phyloP scores from a whole-genome alignment of 192 early-diverging fungal species.

The Kickxella alabastrina region DNA sequence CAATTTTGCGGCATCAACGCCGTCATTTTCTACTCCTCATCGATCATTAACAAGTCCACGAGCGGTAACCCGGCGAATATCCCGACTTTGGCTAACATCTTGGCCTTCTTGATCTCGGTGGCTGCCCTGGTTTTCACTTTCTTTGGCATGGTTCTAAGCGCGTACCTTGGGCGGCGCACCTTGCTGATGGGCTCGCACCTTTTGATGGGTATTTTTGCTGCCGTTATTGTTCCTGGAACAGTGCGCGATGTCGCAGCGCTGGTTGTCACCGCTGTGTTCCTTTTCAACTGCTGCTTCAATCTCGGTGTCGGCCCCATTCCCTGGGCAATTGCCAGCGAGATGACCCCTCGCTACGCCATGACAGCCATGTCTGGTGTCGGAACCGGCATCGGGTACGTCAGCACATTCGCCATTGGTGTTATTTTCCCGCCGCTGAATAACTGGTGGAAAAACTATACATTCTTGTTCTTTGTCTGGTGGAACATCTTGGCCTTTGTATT shows the following conservation, averaged over 20 bases:
- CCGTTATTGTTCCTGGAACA: conserved; percentile 60
- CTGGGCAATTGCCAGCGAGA: conserved; percentile 76
- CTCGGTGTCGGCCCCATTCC: conserved; percentile 79
- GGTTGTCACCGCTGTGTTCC: conserved; percentile 60
- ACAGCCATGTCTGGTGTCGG: conserved; percentile 66
- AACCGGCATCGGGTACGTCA: conserved; percentile 70
- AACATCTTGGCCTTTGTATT: conserved; percentile 62
- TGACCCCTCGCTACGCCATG: conserved; percentile 71
- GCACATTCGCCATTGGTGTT: conserved; percentile 58
- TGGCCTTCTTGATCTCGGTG: conserved; percentile 48
- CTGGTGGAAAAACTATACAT: conserved; percentile 53
- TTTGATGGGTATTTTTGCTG: conserved; percentile 59
- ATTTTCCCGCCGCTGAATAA: conserved; percentile 56
- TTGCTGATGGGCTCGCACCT: conserved; percentile 63
- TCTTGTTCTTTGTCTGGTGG: conserved; percentile 65
- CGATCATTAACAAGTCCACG: conserved; percentile 61
- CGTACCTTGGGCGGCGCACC: conserved; percentile 64
- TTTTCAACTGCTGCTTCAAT: conserved; percentile 74
- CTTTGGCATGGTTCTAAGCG: conserved; percentile 56
- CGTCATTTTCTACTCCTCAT: conserved; percentile 79
- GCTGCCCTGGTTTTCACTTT: conserved; percentile 46
- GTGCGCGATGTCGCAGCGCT: conserved; percentile 49
- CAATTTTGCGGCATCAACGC: conserved; percentile 86
- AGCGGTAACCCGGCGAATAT: conserved; percentile 30
- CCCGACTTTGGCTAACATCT: conserved; percentile 44